Percentiles rank a stretch among this genome's conserved stretches.
phyloP scores from a whole-genome alignment of 345 rosid genomes.

The Eucalyptus fibrosa region DNA sequence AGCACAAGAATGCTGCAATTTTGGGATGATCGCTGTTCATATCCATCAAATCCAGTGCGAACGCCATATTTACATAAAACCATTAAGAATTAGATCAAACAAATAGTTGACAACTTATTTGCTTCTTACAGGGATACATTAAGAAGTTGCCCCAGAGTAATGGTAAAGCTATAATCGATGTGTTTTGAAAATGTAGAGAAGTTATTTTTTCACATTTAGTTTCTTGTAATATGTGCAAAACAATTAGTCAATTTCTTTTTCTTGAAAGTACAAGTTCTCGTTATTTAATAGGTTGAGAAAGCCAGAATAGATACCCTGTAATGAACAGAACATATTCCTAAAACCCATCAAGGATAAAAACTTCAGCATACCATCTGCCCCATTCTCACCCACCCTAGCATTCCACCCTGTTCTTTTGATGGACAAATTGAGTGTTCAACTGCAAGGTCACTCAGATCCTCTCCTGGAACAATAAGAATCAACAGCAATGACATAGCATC shows the following conservation, averaged over 20 bases:
- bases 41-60: neutral
- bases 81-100: neutral
- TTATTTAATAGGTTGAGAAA: neutral
- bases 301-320: neutral
- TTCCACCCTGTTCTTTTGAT: conserved; percentile 74
- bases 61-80: neutral
- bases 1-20: neutral
- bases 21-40: neutral
- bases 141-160: neutral
- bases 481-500: neutral
- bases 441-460: conserved; percentile 87
- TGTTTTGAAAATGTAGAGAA: neutral
- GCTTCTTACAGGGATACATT: neutral
- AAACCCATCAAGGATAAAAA: neutral
- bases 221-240: neutral
- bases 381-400: conserved; percentile 85
- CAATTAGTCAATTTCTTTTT: neutral
- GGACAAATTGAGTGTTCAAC: conserved; percentile 76
- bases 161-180: neutral
- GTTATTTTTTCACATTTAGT: neutral
- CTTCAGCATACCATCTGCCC: conserved; percentile 70
- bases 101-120: neutral
- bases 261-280: neutral
- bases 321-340: neutral
- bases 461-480: conserved; percentile 38